Evolutionary conservation across 1,284 basidiomycete species (phyloP).

Genomic region (Volvariella volvacea): DNA sequence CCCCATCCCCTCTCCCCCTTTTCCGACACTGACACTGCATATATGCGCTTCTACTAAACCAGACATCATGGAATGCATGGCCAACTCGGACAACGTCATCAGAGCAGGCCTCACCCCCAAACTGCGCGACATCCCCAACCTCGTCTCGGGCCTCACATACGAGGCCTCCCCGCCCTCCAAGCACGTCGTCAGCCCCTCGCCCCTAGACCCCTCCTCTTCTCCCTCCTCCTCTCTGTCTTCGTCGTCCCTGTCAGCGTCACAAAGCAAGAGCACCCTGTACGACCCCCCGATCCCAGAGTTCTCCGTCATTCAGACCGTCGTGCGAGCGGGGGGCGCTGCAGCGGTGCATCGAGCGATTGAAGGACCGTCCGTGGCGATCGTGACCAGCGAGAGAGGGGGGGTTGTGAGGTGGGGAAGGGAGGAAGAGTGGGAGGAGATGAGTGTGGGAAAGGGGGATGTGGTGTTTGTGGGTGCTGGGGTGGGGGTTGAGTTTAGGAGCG

Average conservation of each 20-base stretch:
- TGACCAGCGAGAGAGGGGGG: constrained; percentile 64
- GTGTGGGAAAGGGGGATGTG: constrained; percentile 67
- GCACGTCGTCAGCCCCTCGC: constrained; percentile 59
- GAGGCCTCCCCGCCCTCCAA: constrained; percentile 58
- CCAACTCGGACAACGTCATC: constrained; percentile 98
- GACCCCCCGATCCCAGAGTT: constrained; percentile 96
- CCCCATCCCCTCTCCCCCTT: no score
- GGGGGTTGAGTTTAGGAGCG: constrained; percentile 36
- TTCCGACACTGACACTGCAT: no score
- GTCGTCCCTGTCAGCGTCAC: constrained; percentile 35
- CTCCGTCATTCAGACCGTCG: constrained; percentile 66
- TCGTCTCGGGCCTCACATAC: constrained; percentile 88
- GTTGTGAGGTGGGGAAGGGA: constrained; percentile 35
- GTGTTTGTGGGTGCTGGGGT: constrained; percentile 80
- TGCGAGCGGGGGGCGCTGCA: constrained; percentile 37
- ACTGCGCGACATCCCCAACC: constrained; percentile 86
- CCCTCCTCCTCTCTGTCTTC: no score
- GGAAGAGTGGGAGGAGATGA: constrained; percentile 27
- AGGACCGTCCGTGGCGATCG: constrained; percentile 83
- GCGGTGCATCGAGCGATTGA: constrained; percentile 59
- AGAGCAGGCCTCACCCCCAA: constrained; percentile 98
- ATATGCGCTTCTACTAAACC: no score
- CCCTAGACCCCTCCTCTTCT: no score
- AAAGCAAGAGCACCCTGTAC: constrained; percentile 51
- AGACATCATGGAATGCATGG: constrained; percentile 99